These are phyloP conservation scores for Ceratobasidium sp. DNA, from an alignment of 1,284 basidiomycete species.

Conservation along the genomic window DNA sequence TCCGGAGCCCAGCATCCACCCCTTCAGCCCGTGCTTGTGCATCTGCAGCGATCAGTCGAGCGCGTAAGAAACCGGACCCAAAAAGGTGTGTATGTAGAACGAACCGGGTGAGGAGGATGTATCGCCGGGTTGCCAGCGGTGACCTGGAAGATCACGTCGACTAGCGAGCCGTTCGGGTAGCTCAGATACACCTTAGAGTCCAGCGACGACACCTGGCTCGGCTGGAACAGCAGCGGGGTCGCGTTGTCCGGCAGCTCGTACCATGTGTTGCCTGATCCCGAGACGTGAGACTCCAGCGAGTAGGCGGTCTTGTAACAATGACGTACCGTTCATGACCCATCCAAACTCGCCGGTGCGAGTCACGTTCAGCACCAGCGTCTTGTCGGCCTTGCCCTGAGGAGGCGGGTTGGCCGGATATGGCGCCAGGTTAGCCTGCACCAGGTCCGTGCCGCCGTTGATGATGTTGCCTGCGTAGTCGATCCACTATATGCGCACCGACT, in stretches of 20 bases:
- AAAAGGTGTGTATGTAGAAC: neutral
- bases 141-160: constrained; percentile 40
- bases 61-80: neutral
- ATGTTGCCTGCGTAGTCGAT: constrained; percentile 45
- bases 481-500: constrained; percentile 1
- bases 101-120: constrained; percentile 18
- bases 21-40: constrained; percentile 45
- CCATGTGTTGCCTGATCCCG: neutral
- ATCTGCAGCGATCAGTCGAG: neutral
- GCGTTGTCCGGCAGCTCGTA: constrained; percentile 16
- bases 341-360: constrained; percentile 23
- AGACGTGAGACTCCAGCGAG: neutral
- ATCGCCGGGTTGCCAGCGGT: constrained; percentile 32
- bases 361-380: constrained; percentile 28
- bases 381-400: constrained; percentile 31
- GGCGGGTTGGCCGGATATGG: constrained; percentile 37
- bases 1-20: constrained; percentile 40
- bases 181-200: constrained; percentile 30
- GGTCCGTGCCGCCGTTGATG: constrained; percentile 26
- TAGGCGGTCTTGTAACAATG: neutral
- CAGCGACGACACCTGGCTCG: neutral
- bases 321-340: constrained; percentile 35
- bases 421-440: constrained; percentile 19
- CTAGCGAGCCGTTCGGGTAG: constrained; percentile 30
- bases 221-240: constrained; percentile 29